Evolutionary conservation across 257 asterid genomes (phyloP), one percentile per base, ranked within the genome.

Genomic region (Primulina huaijiensis): DNA sequence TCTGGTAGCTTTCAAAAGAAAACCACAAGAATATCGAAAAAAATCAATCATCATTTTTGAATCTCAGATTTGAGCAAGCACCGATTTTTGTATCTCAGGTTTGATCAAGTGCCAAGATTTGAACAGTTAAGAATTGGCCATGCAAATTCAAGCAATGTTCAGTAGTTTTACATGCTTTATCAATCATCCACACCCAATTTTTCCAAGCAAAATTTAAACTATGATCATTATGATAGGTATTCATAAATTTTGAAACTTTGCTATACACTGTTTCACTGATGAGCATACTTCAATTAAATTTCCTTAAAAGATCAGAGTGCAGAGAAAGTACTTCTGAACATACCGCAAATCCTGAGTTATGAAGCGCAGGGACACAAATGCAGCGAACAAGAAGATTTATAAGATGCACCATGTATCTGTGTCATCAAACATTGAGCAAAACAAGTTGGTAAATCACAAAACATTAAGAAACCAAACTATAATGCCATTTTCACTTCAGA

Each of bases 341-440:
- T 89, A 94, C 99, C 92, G 99, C 99, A 85, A 94, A 94, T 35
- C 99, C 99, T 35, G 97, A 91, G 83, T 89, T 86, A 83, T 94
- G 97, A 76, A 94, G 96, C 62, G 93, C 92, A 64, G 99, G 99
- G 73, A 95, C 89, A 71, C 96, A 85, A 37, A 89, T 85, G 70
- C 78, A 80, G 29, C 75, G 93, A 74, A 94, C 78, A 40, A 94
- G 79, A 71, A 91, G 96, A 81, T 91, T 87, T 64, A 94, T 82
- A 69, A 94, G 95, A 70, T 89, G 97, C 85, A 88, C 99, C 96
- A 90, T 90, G 63, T 89, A 86, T 68, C 99, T 93, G 97, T 46
- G 72, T 76, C 57, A 50, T 68, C 78, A 75, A 68, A 21, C 65
- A 30, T 55, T 33, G 50, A 74, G 71, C 43, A 80, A 60, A 68